phyloP scores from a whole-genome alignment of 2,329 filamentous ascomycete species.

The Pseudogymnoascus sp. region DNA sequence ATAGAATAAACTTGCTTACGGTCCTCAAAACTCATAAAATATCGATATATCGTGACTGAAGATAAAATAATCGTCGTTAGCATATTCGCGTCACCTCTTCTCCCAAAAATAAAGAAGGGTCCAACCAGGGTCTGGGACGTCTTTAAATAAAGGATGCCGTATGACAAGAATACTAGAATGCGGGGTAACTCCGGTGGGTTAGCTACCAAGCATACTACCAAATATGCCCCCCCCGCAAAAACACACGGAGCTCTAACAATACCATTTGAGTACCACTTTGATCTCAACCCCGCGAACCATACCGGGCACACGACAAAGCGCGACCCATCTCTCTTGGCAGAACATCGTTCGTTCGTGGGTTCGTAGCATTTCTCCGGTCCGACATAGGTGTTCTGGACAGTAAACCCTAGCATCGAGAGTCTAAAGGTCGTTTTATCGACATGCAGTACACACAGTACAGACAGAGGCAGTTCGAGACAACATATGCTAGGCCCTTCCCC shows the following conservation, averaged over 20 bases:
- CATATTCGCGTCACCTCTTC: neutral
- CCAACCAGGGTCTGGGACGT: neutral
- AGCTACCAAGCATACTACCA: neutral
- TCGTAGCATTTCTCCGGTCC: neutral
- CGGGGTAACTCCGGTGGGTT: conserved; percentile 4
- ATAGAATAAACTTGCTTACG: neutral
- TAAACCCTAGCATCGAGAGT: neutral
- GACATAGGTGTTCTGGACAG: neutral
- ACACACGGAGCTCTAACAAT: neutral
- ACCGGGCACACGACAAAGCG: neutral
- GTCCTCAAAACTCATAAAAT: neutral
- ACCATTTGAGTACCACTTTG: neutral
- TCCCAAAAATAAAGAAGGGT: neutral
- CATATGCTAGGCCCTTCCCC: neutral
- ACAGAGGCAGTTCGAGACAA: neutral
- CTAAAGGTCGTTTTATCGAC: neutral
- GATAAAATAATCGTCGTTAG: neutral
- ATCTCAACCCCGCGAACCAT: neutral
- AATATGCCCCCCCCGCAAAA: neutral
- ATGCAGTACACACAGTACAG: neutral
- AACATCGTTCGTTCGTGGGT: neutral
- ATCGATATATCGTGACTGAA: neutral
- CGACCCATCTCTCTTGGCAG: neutral
- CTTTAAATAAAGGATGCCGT: neutral
- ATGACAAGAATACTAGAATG: neutral